A percentile compares a stretch with the other conserved stretches of the same genome.
Conservation (phyloP, 1,139 yeast species). For the Diutina neorugosa region DNA sequence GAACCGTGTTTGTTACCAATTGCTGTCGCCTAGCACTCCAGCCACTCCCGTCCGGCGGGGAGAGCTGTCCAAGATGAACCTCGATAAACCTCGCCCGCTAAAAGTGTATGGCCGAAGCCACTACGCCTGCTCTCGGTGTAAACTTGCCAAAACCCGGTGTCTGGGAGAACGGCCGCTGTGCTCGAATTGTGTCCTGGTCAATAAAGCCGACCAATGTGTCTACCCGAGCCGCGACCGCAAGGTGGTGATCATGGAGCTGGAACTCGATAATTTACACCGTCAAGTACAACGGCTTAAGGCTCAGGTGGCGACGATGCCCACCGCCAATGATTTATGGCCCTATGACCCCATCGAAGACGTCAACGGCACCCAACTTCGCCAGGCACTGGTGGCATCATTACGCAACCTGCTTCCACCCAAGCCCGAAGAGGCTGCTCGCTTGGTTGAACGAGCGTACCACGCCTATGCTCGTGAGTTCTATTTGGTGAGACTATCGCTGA, state of each 20-base stretch:
- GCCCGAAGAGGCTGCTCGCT: slow-evolving; percentile 13
- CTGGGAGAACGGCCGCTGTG: slow-evolving; percentile 36
- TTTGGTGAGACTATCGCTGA: slow-evolving; percentile 20
- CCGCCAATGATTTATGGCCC: not conserved
- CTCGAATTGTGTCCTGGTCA: slow-evolving; percentile 23
- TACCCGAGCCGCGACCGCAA: slow-evolving; percentile 41
- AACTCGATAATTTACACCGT: slow-evolving; percentile 29
- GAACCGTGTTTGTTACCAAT: not conserved
- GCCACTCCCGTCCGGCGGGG: not conserved
- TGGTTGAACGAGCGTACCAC: slow-evolving; percentile 19
- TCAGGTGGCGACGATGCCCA: slow-evolving; percentile 5
- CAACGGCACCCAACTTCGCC: not conserved
- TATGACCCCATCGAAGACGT: not conserved
- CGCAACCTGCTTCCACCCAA: slow-evolving; percentile 16
- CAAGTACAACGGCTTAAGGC: slow-evolving; percentile 26
- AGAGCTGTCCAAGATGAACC: not conserved
- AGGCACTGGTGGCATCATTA: not conserved
- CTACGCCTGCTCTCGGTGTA: slow-evolving; percentile 30
- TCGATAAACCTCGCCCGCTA: slow-evolving; percentile 20
- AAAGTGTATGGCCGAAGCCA: slow-evolving; percentile 31
- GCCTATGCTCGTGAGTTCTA: slow-evolving; percentile 31
- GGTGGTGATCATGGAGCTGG: slow-evolving; percentile 40
- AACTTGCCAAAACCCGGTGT: slow-evolving; percentile 24
- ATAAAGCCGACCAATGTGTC: slow-evolving; percentile 25
- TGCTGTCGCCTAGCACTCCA: not conserved